Base-by-base conservation (phyloP, 2,329 filamentous ascomycete genomes). In the Aureobasidium subglaciale region DNA sequence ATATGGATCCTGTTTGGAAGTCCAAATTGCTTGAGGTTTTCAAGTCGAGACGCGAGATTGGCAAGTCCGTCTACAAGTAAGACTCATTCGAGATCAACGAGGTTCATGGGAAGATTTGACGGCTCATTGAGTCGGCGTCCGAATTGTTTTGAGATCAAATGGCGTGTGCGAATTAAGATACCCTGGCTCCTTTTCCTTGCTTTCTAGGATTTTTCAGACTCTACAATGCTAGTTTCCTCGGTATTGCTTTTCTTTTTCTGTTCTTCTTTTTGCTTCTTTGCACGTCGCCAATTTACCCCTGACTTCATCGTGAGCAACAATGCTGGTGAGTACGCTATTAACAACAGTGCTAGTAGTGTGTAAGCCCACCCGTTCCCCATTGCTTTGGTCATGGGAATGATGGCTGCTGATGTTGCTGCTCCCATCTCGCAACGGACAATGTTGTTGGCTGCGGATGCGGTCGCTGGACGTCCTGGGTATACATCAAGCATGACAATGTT, bases 401-500 rank as follows among this genome's bases (percentile, higher is more conserved):
- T 69, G 0, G 65, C 68, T 5, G 72, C 72, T 6, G 63, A 68
- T 1, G 71, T 69, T 3, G 69, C 73, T 4, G 74, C 74, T 1
- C 73, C 74, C 6, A 76, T 62, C 48, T 73, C 60, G 57, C 74
- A 76, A 2, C 73, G 65, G 1, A 68, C 67, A 3, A 76, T 60
- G 56, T 77, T 76, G 50, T 70, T 74, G 6, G 73, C 70, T 4
- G 74, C 73, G 3, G 73, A 73, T 0, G 71, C 72, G 1, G 72
- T 70, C 1, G 71, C 71, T 1, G 74, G 68, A 30, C 67, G 64
- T 9, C 61, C 67, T 0, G 72, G 72, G 54, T 74, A 73, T 2
- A 75, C 61, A 59, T 77, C 75, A 1, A 78, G 67, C 35, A 78
- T 65, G 27, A 81, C 63, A 0, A 76, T 76, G 50, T 73, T 75